Evolutionary conservation across 176 grass and related monocot genomes (phyloP), one percentile per base, ranked within the genome.

Genomic region (Musa schizocarpa): DNA sequence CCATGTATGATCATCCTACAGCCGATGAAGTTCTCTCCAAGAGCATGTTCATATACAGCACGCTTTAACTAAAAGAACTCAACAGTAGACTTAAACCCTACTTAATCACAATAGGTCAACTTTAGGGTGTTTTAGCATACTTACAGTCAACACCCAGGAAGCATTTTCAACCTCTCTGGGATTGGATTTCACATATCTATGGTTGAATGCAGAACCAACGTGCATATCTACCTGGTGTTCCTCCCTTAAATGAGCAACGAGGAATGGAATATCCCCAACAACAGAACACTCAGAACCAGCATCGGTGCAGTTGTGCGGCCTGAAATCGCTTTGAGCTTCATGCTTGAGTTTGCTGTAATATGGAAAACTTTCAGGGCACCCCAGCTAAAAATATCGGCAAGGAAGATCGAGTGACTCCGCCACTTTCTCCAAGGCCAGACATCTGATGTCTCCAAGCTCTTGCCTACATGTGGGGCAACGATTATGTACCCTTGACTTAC

Each of bases 181-280:
- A 61, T 75, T 75, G 73, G 73, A 75, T 14, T 75, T 75, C 73
- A 75, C 73, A 62, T 75, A 75, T 7, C 73, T 53, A 59, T 75
- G 73, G 9, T 75, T 75, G 55, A 75, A 75, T n/a, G 73, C 61
- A 52, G 25, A 75, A 43, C 73, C 73, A 13, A 24, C 61, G 17
- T 75, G 73, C 73, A 75, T 75, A 23, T 75, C 73, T 43, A 75
- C 73, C 61, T 75, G 61, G 27, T 63, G 73, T 4, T 75, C 24
- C 19, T 75, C 73, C 27, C 73, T 34, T 43, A 75, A 75, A 61
- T 75, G 73, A 29, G 25, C 11, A 17, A 75, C 73, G 9, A 75
- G 19, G 73, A 49, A 75, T 29, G 73, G 73, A 75, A 75, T 62
- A 43, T 75, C 73, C 21, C 55, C 73, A 9, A 20, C 73, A 34